phyloP scores from a whole-genome alignment of 2,329 filamentous ascomycete species.

The Neopestalotiopsis rosae region DNA sequence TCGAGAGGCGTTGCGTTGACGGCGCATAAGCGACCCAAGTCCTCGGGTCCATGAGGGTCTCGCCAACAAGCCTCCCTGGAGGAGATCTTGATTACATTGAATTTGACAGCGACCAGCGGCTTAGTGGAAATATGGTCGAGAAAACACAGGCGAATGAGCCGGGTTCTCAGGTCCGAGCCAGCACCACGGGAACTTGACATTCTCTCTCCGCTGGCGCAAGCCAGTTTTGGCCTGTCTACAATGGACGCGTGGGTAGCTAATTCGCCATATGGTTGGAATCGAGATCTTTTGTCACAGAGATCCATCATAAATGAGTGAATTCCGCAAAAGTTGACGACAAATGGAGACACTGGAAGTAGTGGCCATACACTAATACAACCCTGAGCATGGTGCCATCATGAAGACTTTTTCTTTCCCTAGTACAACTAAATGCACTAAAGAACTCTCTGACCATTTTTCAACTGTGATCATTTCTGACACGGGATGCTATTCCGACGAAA shows the following conservation, averaged over 20 bases:
- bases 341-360: background rate
- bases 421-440: too few species aligned
- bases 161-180: background rate
- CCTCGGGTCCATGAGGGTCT: background rate
- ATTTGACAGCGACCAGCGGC: background rate
- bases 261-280: background rate
- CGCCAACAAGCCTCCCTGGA: background rate
- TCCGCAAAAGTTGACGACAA: background rate
- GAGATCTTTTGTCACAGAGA: background rate
- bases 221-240: background rate
- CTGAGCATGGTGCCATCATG: background rate
- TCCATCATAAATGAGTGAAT: background rate
- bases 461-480: background rate
- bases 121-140: background rate
- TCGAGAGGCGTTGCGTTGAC: background rate
- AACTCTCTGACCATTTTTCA: too few species aligned
- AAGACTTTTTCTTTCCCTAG: background rate
- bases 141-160: background rate
- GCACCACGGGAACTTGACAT: background rate
- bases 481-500: too few species aligned
- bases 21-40: background rate
- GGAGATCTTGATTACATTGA: background rate
- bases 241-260: background rate
- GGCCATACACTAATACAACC: background rate
- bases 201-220: background rate